Conservation (phyloP, 345 rosid genomes). For the Mangifera indica region DNA sequence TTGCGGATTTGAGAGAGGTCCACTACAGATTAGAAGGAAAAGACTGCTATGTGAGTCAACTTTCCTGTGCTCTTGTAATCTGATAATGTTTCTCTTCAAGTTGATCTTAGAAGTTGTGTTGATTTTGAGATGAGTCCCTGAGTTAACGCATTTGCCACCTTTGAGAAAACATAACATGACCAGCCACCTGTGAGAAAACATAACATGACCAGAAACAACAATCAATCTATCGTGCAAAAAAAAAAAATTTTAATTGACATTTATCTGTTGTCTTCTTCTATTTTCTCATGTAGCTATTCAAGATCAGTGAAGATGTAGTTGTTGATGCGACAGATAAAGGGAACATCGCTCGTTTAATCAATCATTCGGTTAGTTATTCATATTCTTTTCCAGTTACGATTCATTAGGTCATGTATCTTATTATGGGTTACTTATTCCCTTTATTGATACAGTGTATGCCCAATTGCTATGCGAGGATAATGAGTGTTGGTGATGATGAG, state of each 20-base stretch:
- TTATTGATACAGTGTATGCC: constrained; percentile 79
- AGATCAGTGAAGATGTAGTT: constrained; percentile 98
- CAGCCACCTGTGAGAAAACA: not conserved
- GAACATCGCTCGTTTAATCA: constrained; percentile 91
- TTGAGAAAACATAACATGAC: not conserved
- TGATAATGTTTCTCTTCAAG: not conserved
- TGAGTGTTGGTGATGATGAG: constrained; percentile 96
- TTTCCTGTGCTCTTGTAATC: not conserved
- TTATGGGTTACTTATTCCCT: not conserved
- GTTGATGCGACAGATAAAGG: constrained; percentile 99
- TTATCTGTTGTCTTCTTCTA: not conserved
- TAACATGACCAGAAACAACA: not conserved
- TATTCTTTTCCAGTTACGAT: not conserved
- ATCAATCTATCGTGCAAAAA: not conserved
- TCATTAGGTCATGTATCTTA: not conserved
- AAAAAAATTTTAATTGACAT: not conserved
- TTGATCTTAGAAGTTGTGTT: not conserved
- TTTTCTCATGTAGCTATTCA: constrained; percentile 65
- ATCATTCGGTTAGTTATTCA: constrained; percentile 74
- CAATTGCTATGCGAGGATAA: constrained; percentile 96
- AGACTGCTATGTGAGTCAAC: constrained; percentile 73
- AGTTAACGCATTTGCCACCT: not conserved
- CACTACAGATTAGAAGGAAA: constrained; percentile 68
- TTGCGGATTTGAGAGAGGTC: constrained; percentile 84
- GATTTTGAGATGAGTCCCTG: not conserved